phyloP scores from a whole-genome alignment of 495 filamentous ascomycete genomes.

The Tuber indicum region DNA sequence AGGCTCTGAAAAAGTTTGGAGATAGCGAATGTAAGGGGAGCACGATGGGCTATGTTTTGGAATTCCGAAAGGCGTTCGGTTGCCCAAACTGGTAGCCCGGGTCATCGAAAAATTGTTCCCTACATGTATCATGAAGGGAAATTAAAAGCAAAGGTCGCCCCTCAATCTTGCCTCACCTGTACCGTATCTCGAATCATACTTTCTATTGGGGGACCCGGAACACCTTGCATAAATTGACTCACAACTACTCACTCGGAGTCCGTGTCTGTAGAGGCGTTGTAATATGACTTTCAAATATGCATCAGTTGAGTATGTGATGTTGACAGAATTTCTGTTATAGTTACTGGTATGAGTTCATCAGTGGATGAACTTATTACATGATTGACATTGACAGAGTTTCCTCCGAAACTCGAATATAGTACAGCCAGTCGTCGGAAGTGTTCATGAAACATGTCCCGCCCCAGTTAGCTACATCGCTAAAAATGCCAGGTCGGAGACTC shows the following conservation, averaged over 20 bases:
- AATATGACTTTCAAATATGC: too few relatives aligned
- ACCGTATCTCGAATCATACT: neutral
- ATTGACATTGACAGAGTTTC: too few relatives aligned
- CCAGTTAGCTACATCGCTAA: too few relatives aligned
- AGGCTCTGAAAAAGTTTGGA: constrained; percentile 52
- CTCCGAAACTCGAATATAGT: too few relatives aligned
- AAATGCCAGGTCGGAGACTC: too few relatives aligned
- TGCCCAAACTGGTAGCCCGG: constrained; percentile 14
- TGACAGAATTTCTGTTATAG: too few relatives aligned
- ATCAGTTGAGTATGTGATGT: too few relatives aligned
- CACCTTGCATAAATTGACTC: neutral
- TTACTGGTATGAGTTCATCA: too few relatives aligned
- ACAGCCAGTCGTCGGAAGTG: too few relatives aligned
- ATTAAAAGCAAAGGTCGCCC: neutral
- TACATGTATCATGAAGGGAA: neutral
- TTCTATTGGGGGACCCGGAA: neutral
- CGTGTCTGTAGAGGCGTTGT: neutral
- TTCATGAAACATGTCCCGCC: too few relatives aligned
- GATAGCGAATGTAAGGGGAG: constrained; percentile 49
- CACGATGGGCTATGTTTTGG: constrained; percentile 10
- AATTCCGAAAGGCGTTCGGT: constrained; percentile 17
- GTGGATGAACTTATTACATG: too few relatives aligned
- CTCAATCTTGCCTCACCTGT: neutral
- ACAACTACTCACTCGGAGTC: neutral
- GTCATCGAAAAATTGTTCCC: neutral